phyloP scores from a whole-genome alignment of 1,284 basidiomycete genomes.

The Rhodotorula sp. region DNA sequence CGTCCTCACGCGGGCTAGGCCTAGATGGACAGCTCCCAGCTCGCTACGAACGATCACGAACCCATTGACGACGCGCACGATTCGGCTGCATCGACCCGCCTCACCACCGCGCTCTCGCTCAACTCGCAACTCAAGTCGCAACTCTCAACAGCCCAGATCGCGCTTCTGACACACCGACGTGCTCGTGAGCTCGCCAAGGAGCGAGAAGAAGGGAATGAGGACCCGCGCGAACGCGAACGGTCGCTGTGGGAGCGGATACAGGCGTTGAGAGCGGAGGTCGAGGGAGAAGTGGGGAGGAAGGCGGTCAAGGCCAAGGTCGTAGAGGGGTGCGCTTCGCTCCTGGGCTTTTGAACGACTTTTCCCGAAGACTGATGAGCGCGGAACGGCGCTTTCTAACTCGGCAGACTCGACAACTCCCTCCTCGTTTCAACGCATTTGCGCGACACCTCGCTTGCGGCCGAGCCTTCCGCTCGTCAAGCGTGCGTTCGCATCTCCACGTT shows the following conservation, averaged over 20 bases:
- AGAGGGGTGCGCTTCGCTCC: neutral
- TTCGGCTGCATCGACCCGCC: neutral
- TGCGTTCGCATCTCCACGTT: neutral
- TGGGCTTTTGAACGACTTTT: neutral
- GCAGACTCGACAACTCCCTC: slow-evolving; percentile 14
- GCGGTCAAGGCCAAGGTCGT: neutral
- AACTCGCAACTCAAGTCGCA: neutral
- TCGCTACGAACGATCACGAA: no score
- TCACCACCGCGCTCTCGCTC: neutral
- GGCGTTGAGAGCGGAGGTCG: neutral
- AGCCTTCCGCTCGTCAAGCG: neutral
- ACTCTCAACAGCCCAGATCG: neutral
- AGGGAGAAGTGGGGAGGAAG: neutral
- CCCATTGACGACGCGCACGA: neutral
- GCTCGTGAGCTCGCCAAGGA: neutral
- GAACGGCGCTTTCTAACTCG: neutral
- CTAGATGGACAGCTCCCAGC: no score
- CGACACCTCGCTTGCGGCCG: neutral
- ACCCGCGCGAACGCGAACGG: neutral
- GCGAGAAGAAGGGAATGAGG: neutral
- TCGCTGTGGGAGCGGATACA: neutral
- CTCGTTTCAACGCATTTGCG: slow-evolving; percentile 2
- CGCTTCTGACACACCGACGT: neutral
- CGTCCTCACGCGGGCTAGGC: no score
- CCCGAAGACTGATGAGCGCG: neutral